A percentile compares a stretch with the other conserved stretches of the same genome.
Conservation (phyloP, 805 yeast species). For the Grigorovia humatica region DNA sequence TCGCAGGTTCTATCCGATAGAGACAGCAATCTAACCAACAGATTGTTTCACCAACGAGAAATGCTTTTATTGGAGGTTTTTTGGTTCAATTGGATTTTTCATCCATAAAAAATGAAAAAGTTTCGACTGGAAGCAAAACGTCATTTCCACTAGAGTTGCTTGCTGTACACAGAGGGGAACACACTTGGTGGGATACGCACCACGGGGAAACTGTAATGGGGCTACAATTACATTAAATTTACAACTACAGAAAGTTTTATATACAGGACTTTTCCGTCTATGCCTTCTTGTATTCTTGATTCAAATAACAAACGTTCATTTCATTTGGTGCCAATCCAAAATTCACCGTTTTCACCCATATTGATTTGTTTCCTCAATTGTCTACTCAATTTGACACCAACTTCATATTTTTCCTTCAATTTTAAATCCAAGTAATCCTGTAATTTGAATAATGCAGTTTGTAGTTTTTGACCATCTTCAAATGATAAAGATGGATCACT, state of each 20-base stretch:
- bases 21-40: not conserved
- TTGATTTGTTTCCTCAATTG: constrained; percentile 33
- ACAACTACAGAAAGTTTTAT: not conserved
- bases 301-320: not conserved
- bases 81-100: not conserved
- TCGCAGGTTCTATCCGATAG: not conserved
- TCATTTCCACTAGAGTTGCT: not conserved
- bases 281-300: not conserved
- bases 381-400: constrained; percentile 33
- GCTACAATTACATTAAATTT: not conserved
- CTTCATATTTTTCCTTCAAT: constrained; percentile 34
- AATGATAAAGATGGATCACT: constrained; percentile 29
- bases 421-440: constrained; percentile 34
- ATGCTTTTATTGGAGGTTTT: no score
- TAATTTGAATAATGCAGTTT: constrained; percentile 29
- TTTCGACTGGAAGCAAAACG: not conserved
- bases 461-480: constrained; percentile 32
- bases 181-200: no score
- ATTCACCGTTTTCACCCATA: constrained; percentile 33
- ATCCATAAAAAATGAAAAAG: not conserved
- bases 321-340: constrained; percentile 26
- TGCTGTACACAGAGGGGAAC: not conserved
- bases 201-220: no score
- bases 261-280: no score
- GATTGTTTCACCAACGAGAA: not conserved